Base-by-base conservation (phyloP, 1,284 basidiomycete genomes). In the Puccinia horiana region DNA sequence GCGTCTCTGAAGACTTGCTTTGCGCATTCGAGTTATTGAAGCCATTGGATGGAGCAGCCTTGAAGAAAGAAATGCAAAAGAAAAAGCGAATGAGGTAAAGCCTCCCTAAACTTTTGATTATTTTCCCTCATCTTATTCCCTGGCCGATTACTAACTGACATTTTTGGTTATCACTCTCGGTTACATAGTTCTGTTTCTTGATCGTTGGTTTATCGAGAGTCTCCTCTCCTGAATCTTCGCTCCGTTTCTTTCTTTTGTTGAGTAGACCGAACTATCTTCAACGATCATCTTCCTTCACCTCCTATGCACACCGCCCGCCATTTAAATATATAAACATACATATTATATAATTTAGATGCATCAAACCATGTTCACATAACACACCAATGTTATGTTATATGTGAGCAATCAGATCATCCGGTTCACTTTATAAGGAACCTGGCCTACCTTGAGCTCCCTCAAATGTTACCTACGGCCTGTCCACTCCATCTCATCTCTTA, bases 11-110 rank as follows among this genome's bases (percentile, higher is more conserved):
- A 88, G 97, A 99, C 87, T 88, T 99, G 81, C 89, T 99, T 54
- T 99, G 97, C 86, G 96, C 97, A 18, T 99, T 99, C 86, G 96
- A 99, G 88, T 89, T 99, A 81, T 91, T 99, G 83, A 98, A 98
- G 87, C 96, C 96, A 8, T 89, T 99, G 84, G 96, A 98, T 86
- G 95, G 94, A 3, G 92, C 95, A 23, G 96, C 96, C 69, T 88
- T 98, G 84, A 94, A 96, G 86, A 99, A 98, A 88, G 96, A 98
- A 87, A 98, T 99, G 95, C 96, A 94, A 44, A 98, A 97, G 89
- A 95, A 93, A 83, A 98, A 96, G 89, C 92, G 95, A 89, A 96
- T 96, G 90, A 96, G 94, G 78, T 80, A 52, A 44, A 16, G 11
- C 4, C 8, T 23, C 49, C 18, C 20, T n/a, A n/a, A n/a, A n/a